Evolutionary conservation across 805 yeast species (phyloP), one percentile per base, ranked within the genome.

Genomic region (Saturnispora kantuleensis): DNA sequence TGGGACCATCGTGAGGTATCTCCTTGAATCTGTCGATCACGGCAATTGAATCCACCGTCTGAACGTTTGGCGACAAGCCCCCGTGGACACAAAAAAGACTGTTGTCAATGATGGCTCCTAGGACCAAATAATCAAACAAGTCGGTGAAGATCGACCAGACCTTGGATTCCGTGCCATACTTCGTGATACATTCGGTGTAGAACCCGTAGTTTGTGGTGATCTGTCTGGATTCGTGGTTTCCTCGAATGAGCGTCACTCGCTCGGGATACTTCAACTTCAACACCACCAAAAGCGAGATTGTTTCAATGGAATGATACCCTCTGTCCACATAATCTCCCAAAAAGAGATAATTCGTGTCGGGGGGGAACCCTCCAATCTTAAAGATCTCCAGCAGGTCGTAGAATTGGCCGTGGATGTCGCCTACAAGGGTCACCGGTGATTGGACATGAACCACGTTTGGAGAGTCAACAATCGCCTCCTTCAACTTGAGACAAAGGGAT

Each of bases 1-100:
- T 93, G 12, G 97, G 95, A 0, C 99, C 99, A 60, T 93, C 98
- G 55, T 94, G 98, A 0, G 99, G 99, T 10, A 94, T 87, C 60
- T 93, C 99, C 52, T 81, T 77, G 59, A 88, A 90, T 47, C 99
- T 63, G 63, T 93, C 98, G 8, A 94, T 81, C 12, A 93, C 79
- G 50, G 84, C 72, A 42, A 93, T 86, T 52, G 94, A 97, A 59
- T 93, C 97, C 17, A 93, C 73, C 7, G 93, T 84, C 58, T 90
- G 97, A 39, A 95, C 86, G 50, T 88, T 85, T 0, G 99, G 99
- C 4, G 96, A 85, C 5, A 93, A 65, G 0, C 98, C 98, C 4
- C 99, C 99, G 59, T 93, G 99, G 4, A 90, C 90, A 54, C 97
- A 94, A 61, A 93, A 93, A 3, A 94, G 76, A 35, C 80, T 77